Base-by-base conservation (phyloP, 2,329 filamentous ascomycete species). In the Colletotrichum tropicale region DNA sequence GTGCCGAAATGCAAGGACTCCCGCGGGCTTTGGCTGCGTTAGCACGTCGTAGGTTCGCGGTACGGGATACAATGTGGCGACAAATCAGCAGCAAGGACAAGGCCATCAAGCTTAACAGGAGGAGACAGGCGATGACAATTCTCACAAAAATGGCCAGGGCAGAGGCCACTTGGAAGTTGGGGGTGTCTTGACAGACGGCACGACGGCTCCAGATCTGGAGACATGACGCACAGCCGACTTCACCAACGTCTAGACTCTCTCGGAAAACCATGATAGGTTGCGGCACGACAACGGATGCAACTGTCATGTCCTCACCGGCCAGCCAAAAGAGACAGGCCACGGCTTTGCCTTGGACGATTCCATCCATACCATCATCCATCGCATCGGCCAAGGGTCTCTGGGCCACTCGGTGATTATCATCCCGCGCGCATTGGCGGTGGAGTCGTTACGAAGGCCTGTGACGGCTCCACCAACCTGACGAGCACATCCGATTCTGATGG, bases 391-490 rank as follows among this genome's bases (percentile, higher is more conserved):
- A 68, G 64, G 52, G 61, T 62, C 32, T 65, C 38, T 56, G 34
- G 58, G 48, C 26, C 61, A 62, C 36, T 68, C 32, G 69, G 69
- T 68, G 70, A 73, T 73, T 72, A 75, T 72, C 73, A 62, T 75
- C 73, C 73, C 73, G 73, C 62, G 28, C 73, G 70, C 73, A 73
- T 75, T 68, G 73, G 73, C 55, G 58, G 73, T 68, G 73, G 73
- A 48, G 71, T 74, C 36, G 74, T 74, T 69, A 74, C 74, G 74
- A 74, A 66, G 60, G 58, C 65, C 60, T 74, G 74, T 60, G 58
- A 55, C 66, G 66, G 71, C 71, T 68, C 71, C 74, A 74, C 74
- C 74, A 65, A 70, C 74, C 70, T 75, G 73, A 73, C 73, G 64
- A 73, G 60, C 70, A 70, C 73, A 73, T 75, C 73, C 72, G 69